Evolutionary conservation across 2,329 filamentous ascomycete genomes (phyloP), one percentile per base, ranked within the genome.

Genomic region (Macrophomina phaseolina): DNA sequence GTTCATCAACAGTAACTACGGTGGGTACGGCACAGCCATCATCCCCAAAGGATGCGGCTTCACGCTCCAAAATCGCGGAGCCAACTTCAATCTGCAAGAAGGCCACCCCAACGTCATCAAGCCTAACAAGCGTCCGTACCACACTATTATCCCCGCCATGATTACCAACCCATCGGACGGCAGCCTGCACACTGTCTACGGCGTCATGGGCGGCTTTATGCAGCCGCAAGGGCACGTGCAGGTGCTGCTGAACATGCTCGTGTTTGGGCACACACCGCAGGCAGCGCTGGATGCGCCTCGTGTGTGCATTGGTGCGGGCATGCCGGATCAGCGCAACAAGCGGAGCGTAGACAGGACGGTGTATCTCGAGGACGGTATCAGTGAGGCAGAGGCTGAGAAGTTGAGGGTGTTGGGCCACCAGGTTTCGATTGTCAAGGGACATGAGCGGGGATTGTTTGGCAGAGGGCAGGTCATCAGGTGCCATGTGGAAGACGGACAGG

Each of bases 171-270:
- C 87, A 18, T 81, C 82, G 4, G 93, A 96, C 72, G 87, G 87
- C 32, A 89, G 86, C 58, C 81, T 98, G 66, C 92, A 97, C 77
- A 91, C 88, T 4, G 91, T 97, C 0, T 97, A 94, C 73, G 95
- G 95, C 64, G 94, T 98, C 68, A 98, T 98, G 95, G 95, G 95
- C 63, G 94, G 93, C 2, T 98, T 96, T 80, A 98, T 98, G 91
- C 95, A 99, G 81, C 95, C 95, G 0, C 95, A 98, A 79, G 95
- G 94, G 28, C 95, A 98, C 68, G 90, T 98, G 0, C 95, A 98
- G 79, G 93, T 97, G 0, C 81, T 99, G 9, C 83, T 98, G 1
- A 97, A 96, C 71, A 94, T 97, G 86, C 80, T 97, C 0, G 87
- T 93, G 0, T 97, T 94, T 72, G 88, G 89, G 1, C 84, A 93